phyloP scores from a whole-genome alignment of 345 rosid genomes.

The Carallia brachiata region DNA sequence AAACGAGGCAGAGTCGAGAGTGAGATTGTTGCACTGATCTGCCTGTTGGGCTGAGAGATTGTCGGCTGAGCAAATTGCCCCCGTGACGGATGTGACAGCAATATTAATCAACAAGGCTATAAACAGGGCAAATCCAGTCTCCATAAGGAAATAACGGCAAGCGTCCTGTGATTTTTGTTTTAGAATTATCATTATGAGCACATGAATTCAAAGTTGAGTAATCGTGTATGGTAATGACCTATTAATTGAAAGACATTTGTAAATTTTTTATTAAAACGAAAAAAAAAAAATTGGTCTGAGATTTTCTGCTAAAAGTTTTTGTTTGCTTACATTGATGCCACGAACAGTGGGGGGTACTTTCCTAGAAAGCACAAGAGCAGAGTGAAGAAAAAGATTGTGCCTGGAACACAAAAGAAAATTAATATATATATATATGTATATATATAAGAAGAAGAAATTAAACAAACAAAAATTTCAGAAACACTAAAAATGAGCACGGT shows the following conservation, averaged over 20 bases:
- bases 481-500: too few species aligned
- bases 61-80: slow-evolving; percentile 41
- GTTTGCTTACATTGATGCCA: slow-evolving; percentile 43
- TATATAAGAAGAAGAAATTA: too few species aligned
- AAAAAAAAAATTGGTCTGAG: too few species aligned
- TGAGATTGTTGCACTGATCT: slow-evolving; percentile 46
- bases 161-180: slow-evolving; percentile 39
- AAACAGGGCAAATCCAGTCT: slow-evolving; percentile 59
- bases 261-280: too few species aligned
- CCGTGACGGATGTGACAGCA: slow-evolving; percentile 54
- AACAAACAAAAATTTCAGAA: too few species aligned
- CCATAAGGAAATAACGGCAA: slow-evolving; percentile 56
- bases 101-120: slow-evolving; percentile 65
- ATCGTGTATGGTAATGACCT: background rate
- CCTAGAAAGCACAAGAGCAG: slow-evolving; percentile 41
- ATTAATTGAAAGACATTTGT: background rate
- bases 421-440: too few species aligned
- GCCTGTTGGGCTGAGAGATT: slow-evolving; percentile 24
- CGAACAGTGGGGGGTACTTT: slow-evolving; percentile 44
- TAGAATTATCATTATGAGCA: too few species aligned
- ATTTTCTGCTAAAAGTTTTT: too few species aligned
- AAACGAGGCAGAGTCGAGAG: slow-evolving; percentile 66
- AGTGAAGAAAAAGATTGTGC: slow-evolving; percentile 34
- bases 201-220: background rate
- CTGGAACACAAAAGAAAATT: too few species aligned